A percentile compares a stretch with the other conserved stretches of the same genome.
These are phyloP conservation scores for Debaryomyces psychrophilus DNA, from an alignment of 1,139 yeast genomes.

Conservation along the genomic window DNA sequence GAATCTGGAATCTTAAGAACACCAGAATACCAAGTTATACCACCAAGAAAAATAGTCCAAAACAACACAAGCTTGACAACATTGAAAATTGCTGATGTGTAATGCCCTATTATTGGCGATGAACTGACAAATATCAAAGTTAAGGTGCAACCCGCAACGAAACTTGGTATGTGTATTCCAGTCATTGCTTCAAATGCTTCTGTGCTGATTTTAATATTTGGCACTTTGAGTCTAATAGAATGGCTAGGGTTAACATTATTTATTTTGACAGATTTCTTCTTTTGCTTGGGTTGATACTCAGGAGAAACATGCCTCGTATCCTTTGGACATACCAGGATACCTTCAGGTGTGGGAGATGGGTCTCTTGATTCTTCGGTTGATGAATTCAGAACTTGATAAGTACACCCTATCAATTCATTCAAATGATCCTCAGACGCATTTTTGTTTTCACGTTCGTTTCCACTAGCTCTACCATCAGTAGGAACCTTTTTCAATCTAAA, in stretches of 20 bases:
- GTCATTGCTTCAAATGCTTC: constrained; percentile 5
- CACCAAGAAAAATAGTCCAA: constrained; percentile 32
- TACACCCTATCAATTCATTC: constrained; percentile 34
- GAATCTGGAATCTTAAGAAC: constrained; percentile 29
- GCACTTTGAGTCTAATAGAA: neutral
- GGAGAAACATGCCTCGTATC: neutral
- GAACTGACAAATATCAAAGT: constrained; percentile 25
- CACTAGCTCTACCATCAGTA: constrained; percentile 13
- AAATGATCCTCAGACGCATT: constrained; percentile 30
- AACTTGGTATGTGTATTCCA: constrained; percentile 37
- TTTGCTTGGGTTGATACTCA: constrained; percentile 4
- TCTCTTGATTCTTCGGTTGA: neutral
- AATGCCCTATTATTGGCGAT: constrained; percentile 26
- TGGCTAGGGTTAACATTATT: neutral
- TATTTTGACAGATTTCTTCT: constrained; percentile 9
- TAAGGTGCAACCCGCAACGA: constrained; percentile 31
- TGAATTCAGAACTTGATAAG: constrained; percentile 26
- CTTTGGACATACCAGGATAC: neutral
- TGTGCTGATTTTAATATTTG: neutral
- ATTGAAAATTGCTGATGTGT: constrained; percentile 23
- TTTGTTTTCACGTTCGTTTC: constrained; percentile 13
- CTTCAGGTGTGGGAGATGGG: neutral
- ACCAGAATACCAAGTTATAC: constrained; percentile 36
- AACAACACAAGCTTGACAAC: constrained; percentile 28
- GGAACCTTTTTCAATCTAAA: constrained; percentile 40